phyloP scores from a whole-genome alignment of 495 filamentous ascomycete genomes.

The Lophium mytilinum region DNA sequence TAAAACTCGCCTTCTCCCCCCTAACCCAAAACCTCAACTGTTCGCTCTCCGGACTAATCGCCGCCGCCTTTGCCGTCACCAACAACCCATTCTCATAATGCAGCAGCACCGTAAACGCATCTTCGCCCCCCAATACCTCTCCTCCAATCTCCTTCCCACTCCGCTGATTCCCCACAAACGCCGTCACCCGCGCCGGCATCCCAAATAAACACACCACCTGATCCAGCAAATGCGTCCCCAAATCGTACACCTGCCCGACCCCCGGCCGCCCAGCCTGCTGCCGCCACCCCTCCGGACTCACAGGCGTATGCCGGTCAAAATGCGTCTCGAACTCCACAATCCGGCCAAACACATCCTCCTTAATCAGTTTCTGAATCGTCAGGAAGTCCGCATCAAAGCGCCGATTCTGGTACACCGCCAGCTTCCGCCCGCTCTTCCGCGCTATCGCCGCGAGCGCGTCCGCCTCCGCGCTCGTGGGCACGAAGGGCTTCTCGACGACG shows the following conservation, averaged over 20 bases:
- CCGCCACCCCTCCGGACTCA: slow-evolving; percentile 57
- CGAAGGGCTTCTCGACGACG: slow-evolving; percentile 83
- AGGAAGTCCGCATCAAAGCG: slow-evolving; percentile 80
- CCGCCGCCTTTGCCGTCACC: slow-evolving; percentile 59
- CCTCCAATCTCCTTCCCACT: background rate
- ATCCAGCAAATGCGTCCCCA: slow-evolving; percentile 77
- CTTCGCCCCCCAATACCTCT: slow-evolving; percentile 52
- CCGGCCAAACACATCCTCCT: slow-evolving; percentile 49
- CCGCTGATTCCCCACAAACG: slow-evolving; percentile 59
- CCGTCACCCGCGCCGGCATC: slow-evolving; percentile 59
- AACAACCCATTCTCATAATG: slow-evolving; percentile 53
- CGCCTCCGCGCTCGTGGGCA: slow-evolving; percentile 63
- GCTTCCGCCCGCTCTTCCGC: slow-evolving; percentile 46
- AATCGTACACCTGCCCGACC: slow-evolving; percentile 67
- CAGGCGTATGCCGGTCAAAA: slow-evolving; percentile 70
- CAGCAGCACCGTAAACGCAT: slow-evolving; percentile 61
- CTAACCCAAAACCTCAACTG: slow-evolving; percentile 77
- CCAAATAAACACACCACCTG: slow-evolving; percentile 73
- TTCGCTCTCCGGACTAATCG: slow-evolving; percentile 59
- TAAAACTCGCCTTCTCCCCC: slow-evolving; percentile 71
- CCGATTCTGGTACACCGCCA: slow-evolving; percentile 87
- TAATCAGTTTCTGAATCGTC: slow-evolving; percentile 58
- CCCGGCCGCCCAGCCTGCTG: slow-evolving; percentile 52
- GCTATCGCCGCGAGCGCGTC: slow-evolving; percentile 58
- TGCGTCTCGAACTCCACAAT: slow-evolving; percentile 76